Percentiles rank a stretch among this genome's conserved stretches.
Evolutionary conservation across 106 monocot species (phyloP).

Genomic region (Alisma plantagoaquatica): DNA sequence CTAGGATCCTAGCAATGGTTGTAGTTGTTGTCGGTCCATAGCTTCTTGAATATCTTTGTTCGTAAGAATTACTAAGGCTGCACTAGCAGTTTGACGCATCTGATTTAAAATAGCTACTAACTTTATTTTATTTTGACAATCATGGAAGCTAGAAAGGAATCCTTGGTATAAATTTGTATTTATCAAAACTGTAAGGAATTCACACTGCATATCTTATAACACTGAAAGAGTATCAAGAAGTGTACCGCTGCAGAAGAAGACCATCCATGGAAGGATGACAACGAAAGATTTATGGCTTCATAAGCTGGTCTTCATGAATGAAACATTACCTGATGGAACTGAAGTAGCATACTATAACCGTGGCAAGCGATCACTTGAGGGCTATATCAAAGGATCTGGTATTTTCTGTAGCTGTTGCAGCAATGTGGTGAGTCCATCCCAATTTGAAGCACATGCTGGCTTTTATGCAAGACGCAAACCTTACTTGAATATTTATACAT

Average conservation of each 20-base stretch:
- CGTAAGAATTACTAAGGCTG: no score
- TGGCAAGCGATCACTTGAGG: conserved; percentile 63
- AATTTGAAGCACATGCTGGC: conserved; percentile 92
- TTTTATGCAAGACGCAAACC: conserved; percentile 57
- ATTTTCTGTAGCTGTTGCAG: conserved; percentile 68
- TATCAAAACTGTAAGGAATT: no score
- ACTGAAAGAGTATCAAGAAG: conserved; percentile 27
- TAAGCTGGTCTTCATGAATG: conserved; percentile 68
- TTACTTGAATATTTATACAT: conserved; percentile 79
- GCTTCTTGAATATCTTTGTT: no score
- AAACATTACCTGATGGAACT: conserved; percentile 68
- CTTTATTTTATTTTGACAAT: no score
- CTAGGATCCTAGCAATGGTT: no score
- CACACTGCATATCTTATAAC: conserved; percentile 12
- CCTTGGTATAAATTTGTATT: no score
- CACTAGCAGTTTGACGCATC: no score
- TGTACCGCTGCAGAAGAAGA: conserved; percentile 47
- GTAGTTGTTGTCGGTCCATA: no score
- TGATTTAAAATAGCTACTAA: no score
- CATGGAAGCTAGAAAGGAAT: no score
- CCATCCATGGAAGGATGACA: conserved; percentile 50
- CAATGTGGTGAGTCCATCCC: conserved; percentile 73
- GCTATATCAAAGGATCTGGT: conserved; percentile 74
- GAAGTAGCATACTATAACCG: conserved; percentile 71
- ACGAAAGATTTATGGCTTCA: conserved; percentile 68